Conservation (phyloP, 2,329 filamentous ascomycete species). For the Dactylella cylindrospora region DNA sequence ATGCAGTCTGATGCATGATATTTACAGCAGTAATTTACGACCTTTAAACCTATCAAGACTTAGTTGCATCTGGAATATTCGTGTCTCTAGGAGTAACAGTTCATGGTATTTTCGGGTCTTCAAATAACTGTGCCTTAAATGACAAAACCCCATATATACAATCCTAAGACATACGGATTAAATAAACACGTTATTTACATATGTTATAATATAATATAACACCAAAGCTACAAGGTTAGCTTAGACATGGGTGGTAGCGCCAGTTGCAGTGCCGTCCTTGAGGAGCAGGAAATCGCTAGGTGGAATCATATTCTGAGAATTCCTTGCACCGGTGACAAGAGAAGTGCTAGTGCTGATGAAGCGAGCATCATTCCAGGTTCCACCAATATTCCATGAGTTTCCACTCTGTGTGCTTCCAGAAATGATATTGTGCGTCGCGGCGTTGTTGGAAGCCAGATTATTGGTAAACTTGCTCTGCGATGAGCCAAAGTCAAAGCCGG, state of each 20-base stretch:
- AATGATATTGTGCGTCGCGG: slow-evolving; percentile 48
- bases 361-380: slow-evolving; percentile 52
- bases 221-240: too few relatives aligned
- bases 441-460: slow-evolving; percentile 54
- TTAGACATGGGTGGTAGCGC: slow-evolving; percentile 52
- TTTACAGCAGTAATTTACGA: too few relatives aligned
- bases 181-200: too few relatives aligned
- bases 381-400: slow-evolving; percentile 55
- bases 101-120: too few relatives aligned
- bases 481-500: slow-evolving; percentile 53
- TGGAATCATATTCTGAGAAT: slow-evolving; percentile 53
- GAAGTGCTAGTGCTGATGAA: slow-evolving; percentile 53
- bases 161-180: too few relatives aligned
- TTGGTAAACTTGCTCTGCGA: slow-evolving; percentile 51
- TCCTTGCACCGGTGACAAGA: slow-evolving; percentile 52
- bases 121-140: too few relatives aligned
- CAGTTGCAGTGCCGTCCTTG: slow-evolving; percentile 52
- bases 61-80: too few relatives aligned
- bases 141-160: too few relatives aligned
- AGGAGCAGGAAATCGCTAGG: slow-evolving; percentile 55
- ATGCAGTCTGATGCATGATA: too few relatives aligned
- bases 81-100: too few relatives aligned
- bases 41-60: too few relatives aligned
- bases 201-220: too few relatives aligned
- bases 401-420: slow-evolving; percentile 50